Conservation (phyloP, 495 filamentous ascomycete species). For the Peziza echinospora region DNA sequence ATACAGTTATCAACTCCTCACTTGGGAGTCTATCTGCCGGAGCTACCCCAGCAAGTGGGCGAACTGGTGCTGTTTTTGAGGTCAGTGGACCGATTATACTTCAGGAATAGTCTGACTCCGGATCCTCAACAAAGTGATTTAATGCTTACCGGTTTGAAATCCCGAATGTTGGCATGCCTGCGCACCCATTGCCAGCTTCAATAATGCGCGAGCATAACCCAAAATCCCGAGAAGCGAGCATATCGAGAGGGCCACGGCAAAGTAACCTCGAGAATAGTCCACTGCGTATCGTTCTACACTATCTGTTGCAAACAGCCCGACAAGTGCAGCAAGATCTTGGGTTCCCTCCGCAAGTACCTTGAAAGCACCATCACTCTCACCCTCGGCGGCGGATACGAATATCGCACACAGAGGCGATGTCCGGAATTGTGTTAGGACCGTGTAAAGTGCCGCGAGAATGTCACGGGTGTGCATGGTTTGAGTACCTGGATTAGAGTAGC, state of each 20-base stretch:
- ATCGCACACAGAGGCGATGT: too few species aligned
- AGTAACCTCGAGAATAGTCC: conserved; percentile 12
- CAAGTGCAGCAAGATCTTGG: conserved; percentile 17
- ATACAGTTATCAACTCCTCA: conserved; percentile 6
- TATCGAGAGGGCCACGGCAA: conserved; percentile 8
- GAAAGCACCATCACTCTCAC: too few species aligned
- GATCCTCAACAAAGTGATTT: neutral
- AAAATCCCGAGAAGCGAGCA: conserved; percentile 13
- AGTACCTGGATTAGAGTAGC: too few species aligned
- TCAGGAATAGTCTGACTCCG: neutral
- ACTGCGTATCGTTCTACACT: conserved; percentile 14
- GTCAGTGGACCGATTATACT: neutral
- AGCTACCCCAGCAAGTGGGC: conserved; percentile 5
- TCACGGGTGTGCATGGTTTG: too few species aligned
- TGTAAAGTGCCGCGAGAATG: too few species aligned
- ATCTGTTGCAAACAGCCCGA: conserved; percentile 16
- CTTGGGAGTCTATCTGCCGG: conserved; percentile 6
- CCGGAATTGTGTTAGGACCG: too few species aligned
- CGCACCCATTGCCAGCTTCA: conserved; percentile 7
- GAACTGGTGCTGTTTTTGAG: conserved; percentile 5
- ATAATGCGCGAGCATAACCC: conserved; percentile 7
- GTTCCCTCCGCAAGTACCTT: too few species aligned
- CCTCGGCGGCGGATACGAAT: too few species aligned
- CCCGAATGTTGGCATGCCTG: conserved; percentile 4
- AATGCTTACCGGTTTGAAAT: conserved; percentile 10